Percentiles rank a stretch among this genome's conserved stretches.
Evolutionary conservation across 2,329 filamentous ascomycete genomes (phyloP).

Genomic region (Aspergillus neoniger): DNA sequence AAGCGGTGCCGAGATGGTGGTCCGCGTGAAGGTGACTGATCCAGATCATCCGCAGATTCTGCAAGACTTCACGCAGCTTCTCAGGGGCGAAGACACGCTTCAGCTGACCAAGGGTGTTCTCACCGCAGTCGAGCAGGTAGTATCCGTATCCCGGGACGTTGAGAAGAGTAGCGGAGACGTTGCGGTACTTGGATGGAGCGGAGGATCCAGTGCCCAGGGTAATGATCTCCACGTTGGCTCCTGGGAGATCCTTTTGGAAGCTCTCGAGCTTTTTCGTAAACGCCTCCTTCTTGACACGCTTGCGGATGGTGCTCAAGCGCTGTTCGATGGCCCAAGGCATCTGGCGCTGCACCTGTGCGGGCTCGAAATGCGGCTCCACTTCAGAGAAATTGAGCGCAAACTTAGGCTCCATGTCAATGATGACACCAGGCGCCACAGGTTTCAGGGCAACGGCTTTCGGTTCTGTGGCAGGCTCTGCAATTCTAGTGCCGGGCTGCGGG

Average conservation of each 20-base stretch:
- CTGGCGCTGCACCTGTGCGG: slow-evolving; percentile 18
- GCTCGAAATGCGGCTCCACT: slow-evolving; percentile 32
- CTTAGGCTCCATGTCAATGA: slow-evolving; percentile 49
- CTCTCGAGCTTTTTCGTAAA: slow-evolving; percentile 42
- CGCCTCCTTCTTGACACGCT: slow-evolving; percentile 28
- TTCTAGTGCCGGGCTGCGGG: slow-evolving; percentile 38
- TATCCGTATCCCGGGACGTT: slow-evolving; percentile 82
- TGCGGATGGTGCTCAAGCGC: slow-evolving; percentile 31
- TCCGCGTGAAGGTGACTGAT: slow-evolving; percentile 96
- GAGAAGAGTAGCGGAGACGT: slow-evolving; percentile 86
- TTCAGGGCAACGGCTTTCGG: slow-evolving; percentile 27
- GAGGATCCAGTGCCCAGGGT: slow-evolving; percentile 91
- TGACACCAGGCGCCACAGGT: slow-evolving; percentile 45
- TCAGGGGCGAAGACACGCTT: slow-evolving; percentile 68
- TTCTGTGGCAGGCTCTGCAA: slow-evolving; percentile 19
- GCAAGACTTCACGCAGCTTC: slow-evolving; percentile 70
- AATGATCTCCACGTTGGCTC: slow-evolving; percentile 77
- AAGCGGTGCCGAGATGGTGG: slow-evolving; percentile 84
- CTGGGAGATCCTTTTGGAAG: slow-evolving; percentile 66
- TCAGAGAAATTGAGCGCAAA: slow-evolving; percentile 40
- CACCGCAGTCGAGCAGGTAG: slow-evolving; percentile 88
- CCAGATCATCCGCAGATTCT: slow-evolving; percentile 78
- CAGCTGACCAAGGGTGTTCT: slow-evolving; percentile 88
- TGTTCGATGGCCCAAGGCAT: slow-evolving; percentile 35
- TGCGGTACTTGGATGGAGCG: slow-evolving; percentile 87